phyloP scores from a whole-genome alignment of 1,139 yeast genomes.

The Pichia sp. region DNA sequence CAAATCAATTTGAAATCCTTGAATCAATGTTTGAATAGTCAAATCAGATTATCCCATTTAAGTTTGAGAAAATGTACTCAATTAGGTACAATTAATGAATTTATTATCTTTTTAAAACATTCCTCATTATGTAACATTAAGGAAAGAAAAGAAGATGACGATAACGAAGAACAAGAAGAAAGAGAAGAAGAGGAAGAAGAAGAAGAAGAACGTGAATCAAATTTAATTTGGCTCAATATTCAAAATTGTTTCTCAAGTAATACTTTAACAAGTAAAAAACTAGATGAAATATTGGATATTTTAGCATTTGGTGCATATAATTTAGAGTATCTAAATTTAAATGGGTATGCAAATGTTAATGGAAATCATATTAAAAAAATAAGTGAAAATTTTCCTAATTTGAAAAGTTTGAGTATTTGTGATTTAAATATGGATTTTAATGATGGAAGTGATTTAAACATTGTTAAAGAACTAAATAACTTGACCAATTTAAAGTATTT shows the following conservation, averaged over 20 bases:
- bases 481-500: constrained; percentile 11
- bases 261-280: constrained; percentile 8
- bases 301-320: constrained; percentile 30
- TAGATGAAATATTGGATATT: constrained; percentile 9
- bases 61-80: constrained; percentile 75
- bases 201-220: constrained; percentile 30
- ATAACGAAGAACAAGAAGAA: background rate
- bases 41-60: constrained; percentile 64
- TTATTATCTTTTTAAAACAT: constrained; percentile 61
- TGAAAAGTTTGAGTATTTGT: constrained; percentile 47
- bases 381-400: constrained; percentile 44
- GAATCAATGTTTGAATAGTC: constrained; percentile 40
- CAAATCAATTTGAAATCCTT: constrained; percentile 57
- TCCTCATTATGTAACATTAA: constrained; percentile 45
- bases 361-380: constrained; percentile 49
- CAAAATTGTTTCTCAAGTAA: constrained; percentile 65
- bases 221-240: constrained; percentile 67
- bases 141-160: background rate
- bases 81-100: constrained; percentile 63
- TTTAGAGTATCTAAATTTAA: constrained; percentile 56
- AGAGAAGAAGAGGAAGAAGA: background rate
- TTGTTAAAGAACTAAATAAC: constrained; percentile 3
- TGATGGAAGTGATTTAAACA: constrained; percentile 4
- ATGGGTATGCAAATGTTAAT: constrained; percentile 62
- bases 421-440: constrained; percentile 22